Evolutionary conservation across 805 yeast species (phyloP).

Genomic region (Candida easanensis): DNA sequence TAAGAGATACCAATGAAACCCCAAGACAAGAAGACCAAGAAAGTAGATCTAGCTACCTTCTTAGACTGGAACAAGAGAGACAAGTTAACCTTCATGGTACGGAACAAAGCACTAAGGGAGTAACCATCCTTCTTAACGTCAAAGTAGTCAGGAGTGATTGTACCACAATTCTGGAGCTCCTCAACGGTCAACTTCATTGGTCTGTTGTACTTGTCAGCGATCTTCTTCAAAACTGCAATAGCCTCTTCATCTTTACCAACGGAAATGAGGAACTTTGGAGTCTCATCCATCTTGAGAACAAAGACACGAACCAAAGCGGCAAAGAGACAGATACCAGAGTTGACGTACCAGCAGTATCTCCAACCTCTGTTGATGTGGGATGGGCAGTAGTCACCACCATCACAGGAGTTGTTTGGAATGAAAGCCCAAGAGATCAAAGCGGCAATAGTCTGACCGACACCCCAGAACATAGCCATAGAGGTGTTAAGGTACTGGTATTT

Average conservation of each 20-base stretch:
- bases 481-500: constrained; percentile 49
- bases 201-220: constrained; percentile 46
- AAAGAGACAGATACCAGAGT: constrained; percentile 47
- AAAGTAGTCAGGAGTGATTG: constrained; percentile 29
- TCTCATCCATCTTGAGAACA: constrained; percentile 43
- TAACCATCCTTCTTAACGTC: constrained; percentile 21
- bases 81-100: constrained; percentile 35
- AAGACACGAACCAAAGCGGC: constrained; percentile 47
- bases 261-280: constrained; percentile 51
- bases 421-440: constrained; percentile 51
- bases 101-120: constrained; percentile 15
- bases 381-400: constrained; percentile 39
- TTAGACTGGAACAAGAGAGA: constrained; percentile 42
- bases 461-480: constrained; percentile 53
- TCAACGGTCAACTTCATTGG: constrained; percentile 42
- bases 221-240: constrained; percentile 37
- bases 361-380: constrained; percentile 52
- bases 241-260: constrained; percentile 50
- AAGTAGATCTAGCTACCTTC: constrained; percentile 37
- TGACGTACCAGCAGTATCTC: constrained; percentile 54
- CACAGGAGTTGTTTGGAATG: constrained; percentile 45
- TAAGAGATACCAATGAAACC: constrained; percentile 52
- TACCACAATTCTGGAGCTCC: constrained; percentile 44
- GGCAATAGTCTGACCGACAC: constrained; percentile 54
- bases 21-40: constrained; percentile 49